Conservation (phyloP, 2,329 filamentous ascomycete genomes). For the Seiridium cupressi region DNA sequence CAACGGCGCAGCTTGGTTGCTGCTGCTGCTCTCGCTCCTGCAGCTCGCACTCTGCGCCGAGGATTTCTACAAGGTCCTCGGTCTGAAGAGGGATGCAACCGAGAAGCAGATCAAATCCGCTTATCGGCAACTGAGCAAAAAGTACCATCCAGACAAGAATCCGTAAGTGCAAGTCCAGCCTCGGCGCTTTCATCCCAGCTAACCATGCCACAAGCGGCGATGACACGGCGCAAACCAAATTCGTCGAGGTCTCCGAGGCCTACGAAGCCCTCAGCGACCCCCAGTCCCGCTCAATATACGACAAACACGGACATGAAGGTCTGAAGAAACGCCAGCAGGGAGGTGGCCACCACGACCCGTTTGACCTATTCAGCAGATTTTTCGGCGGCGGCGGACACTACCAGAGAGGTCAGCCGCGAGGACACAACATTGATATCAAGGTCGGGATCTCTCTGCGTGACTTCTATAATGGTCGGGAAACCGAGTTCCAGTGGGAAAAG, state of each 20-base stretch:
- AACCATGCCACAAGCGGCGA: constrained; percentile 58
- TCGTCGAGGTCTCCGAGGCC: constrained; percentile 90
- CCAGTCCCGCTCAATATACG: constrained; percentile 84
- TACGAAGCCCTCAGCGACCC: constrained; percentile 87
- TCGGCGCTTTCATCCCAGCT: background rate
- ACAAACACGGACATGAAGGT: constrained; percentile 90
- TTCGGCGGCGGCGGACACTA: constrained; percentile 90
- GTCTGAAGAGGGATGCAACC: constrained; percentile 73
- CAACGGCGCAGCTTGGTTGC: constrained; percentile 44
- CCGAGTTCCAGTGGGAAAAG: constrained; percentile 88
- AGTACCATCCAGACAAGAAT: constrained; percentile 97
- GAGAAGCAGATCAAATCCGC: constrained; percentile 92
- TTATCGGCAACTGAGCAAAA: constrained; percentile 89
- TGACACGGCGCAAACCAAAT: constrained; percentile 79
- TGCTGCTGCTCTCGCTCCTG: constrained; percentile 52
- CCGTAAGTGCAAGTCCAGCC: constrained; percentile 57
- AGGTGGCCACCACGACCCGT: constrained; percentile 76
- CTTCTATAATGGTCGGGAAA: constrained; percentile 87
- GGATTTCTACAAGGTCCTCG: constrained; percentile 84
- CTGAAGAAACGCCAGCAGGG: constrained; percentile 78
- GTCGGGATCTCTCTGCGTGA: constrained; percentile 78
- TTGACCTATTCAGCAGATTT: constrained; percentile 94
- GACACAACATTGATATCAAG: constrained; percentile 85
- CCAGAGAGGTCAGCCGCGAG: constrained; percentile 70
- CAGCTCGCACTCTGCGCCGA: constrained; percentile 59